Evolutionary conservation across 1,139 yeast genomes (phyloP), one percentile per base, ranked within the genome.

Genomic region (Candida buenavistaensis): DNA sequence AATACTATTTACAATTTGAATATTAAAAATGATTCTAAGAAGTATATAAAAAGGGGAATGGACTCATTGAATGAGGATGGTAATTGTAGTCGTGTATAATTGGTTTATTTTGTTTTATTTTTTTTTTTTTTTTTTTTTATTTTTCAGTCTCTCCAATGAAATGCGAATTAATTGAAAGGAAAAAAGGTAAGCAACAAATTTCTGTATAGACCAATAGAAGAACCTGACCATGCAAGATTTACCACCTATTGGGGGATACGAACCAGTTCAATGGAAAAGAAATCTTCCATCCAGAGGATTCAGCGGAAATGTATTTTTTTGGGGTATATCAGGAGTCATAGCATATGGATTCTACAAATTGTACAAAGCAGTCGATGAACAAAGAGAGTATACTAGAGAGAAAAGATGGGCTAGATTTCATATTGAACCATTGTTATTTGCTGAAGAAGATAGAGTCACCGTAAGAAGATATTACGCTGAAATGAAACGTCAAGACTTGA

Each of bases 241-340:
- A 56, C 95, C 96, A 56, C 96, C 96, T 45, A 70, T 78, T 51
- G 89, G 87, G 44, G 95, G 95, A 51, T 87, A 86, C 53, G 90
- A 82, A 48, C 84, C 87, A 34, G 77, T 87, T 41, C 96, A 87
- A 67, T 87, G 95, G 95, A 84, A 82, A 67, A 78, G 95, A 62
- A 83, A 86, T 59, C 65, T 87, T 41, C 95, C 95, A 23, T 66
- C 94, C 3, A 74, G 95, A 52, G 95, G 96, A 3, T 85, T 86
- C 65, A 71, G 94, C 46, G 92, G 95, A 13, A 65, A 79, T 32
- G 68, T 85, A 36, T 86, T 82, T 65, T 72, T 85, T 43, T 76
- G 78, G 57, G 78, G 83, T 26, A 60, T 84, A 40, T 64, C 77
- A 23, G 86, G 79, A 7, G 52, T 80, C 57, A 76, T 84, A 62